These are phyloP conservation scores for Bolboschoenus planiculmis DNA, from an alignment of 176 grass and related monocot genomes.

Conservation along the genomic window DNA sequence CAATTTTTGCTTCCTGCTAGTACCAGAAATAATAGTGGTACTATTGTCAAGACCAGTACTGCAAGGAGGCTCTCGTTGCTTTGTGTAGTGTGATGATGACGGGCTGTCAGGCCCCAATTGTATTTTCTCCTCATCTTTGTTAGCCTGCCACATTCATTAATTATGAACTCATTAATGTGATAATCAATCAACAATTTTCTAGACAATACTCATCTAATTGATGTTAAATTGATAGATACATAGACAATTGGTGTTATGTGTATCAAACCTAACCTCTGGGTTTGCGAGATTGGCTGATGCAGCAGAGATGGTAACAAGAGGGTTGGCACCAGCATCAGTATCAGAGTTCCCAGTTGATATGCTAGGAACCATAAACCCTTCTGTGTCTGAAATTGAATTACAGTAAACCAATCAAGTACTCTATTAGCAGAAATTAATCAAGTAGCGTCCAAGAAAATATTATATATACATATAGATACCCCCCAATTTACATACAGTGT, in stretches of 20 bases:
- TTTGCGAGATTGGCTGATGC: constrained; percentile 36
- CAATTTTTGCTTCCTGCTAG: constrained; percentile 62
- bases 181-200: background rate
- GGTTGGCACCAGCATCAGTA: background rate
- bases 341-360: constrained; percentile 41
- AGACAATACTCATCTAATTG: background rate
- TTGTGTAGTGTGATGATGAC: constrained; percentile 44
- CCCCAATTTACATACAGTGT: background rate
- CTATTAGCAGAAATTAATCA: background rate
- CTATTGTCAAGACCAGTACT: background rate
- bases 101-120: constrained; percentile 62
- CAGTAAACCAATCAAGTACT: background rate
- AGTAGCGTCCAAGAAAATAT: background rate
- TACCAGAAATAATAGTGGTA: background rate
- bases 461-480: background rate
- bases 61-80: constrained; percentile 39
- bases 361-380: constrained; percentile 80
- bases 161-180: constrained; percentile 7
- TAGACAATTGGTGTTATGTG: background rate
- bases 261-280: constrained; percentile 28
- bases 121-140: constrained; percentile 50
- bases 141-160: constrained; percentile 30
- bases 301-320: constrained; percentile 13
- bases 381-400: constrained; percentile 51
- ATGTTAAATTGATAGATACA: background rate